Conservation (phyloP, 2,329 filamentous ascomycete genomes). For the Cryphonectria carpinicola region DNA sequence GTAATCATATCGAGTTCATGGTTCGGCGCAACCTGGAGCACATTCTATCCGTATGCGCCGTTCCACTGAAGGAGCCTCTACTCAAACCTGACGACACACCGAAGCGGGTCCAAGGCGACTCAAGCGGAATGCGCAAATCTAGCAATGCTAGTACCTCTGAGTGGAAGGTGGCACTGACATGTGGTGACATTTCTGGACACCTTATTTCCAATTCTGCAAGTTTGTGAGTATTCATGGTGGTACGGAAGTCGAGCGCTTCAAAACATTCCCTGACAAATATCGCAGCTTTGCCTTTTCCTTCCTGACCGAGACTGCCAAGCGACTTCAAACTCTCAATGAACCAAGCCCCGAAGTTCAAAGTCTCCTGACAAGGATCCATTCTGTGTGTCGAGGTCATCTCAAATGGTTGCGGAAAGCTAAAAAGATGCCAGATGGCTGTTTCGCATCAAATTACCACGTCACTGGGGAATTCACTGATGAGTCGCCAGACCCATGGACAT, state of each 20-base stretch:
- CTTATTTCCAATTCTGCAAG: background rate
- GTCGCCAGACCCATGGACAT: background rate
- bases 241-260: background rate
- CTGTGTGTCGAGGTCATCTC: background rate
- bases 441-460: background rate
- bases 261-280: background rate
- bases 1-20: background rate
- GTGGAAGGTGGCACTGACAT: too few species aligned
- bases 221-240: background rate
- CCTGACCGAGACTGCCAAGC: background rate
- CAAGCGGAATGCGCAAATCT: too few species aligned
- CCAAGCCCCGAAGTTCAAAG: background rate
- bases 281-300: background rate
- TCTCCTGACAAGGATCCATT: background rate
- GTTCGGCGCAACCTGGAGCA: background rate
- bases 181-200: background rate
- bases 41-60: background rate
- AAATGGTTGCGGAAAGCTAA: background rate
- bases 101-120: background rate
- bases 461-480: background rate
- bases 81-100: too few species aligned
- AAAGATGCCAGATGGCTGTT: background rate
- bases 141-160: too few species aligned
- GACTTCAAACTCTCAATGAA: background rate
- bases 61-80: background rate